phyloP scores from a whole-genome alignment of 345 rosid genomes.

The Salix purpurea region DNA sequence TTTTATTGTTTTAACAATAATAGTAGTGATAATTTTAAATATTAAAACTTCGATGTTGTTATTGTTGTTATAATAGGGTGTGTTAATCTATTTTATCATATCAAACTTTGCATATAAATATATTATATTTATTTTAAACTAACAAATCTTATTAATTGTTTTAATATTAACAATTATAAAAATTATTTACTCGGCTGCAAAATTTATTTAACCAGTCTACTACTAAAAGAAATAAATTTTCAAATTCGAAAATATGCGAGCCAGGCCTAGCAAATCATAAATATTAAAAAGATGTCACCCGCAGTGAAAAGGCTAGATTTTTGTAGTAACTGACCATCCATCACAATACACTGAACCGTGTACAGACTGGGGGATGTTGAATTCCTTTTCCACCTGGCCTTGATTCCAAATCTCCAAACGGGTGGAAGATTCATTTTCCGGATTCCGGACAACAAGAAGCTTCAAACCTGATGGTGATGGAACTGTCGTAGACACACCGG shows the following conservation, averaged over 20 bases:
- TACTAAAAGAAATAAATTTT: background rate
- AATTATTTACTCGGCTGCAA: no score
- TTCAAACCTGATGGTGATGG: slow-evolving; percentile 87
- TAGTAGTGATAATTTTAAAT: no score
- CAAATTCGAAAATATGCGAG: background rate
- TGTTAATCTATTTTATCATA: no score
- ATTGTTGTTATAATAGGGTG: no score
- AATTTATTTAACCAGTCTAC: background rate
- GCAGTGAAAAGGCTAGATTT: slow-evolving; percentile 3
- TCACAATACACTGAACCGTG: slow-evolving; percentile 80
- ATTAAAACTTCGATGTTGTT: no score
- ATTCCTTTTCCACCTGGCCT: slow-evolving; percentile 74
- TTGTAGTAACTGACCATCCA: slow-evolving; percentile 57
- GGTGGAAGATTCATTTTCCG: slow-evolving; percentile 74
- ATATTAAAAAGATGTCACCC: background rate
- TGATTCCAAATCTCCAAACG: slow-evolving; percentile 79
- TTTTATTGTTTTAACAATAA: no score
- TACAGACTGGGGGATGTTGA: slow-evolving; percentile 63
- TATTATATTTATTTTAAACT: no score
- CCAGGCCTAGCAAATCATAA: background rate
- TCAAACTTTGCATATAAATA: no score
- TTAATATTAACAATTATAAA: background rate
- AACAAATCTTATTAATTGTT: no score
- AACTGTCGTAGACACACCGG: slow-evolving; percentile 55
- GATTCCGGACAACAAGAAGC: slow-evolving; percentile 70